phyloP scores from a whole-genome alignment of 495 filamentous ascomycete genomes.

The Xylona heveae region DNA sequence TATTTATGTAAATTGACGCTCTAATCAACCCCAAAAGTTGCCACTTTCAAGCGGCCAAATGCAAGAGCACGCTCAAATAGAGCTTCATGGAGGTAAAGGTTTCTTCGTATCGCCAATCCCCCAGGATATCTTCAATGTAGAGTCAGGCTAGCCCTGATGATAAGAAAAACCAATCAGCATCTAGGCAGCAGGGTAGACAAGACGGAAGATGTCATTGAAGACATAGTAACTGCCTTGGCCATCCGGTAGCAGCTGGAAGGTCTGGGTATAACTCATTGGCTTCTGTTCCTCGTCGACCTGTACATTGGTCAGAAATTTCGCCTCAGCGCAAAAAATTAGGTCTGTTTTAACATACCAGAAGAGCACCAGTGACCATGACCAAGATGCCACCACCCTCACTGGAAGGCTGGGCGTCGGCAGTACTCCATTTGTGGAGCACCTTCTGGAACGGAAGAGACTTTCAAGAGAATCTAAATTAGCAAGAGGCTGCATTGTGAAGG shows the following conservation, averaged over 20 bases:
- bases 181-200: constrained; percentile 44
- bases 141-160: no score
- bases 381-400: constrained; percentile 40
- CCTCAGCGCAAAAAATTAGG: background rate
- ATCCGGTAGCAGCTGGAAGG: constrained; percentile 61
- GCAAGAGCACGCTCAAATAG: no score
- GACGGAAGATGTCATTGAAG: constrained; percentile 79
- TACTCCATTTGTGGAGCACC: constrained; percentile 45
- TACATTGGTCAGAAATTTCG: constrained; percentile 1
- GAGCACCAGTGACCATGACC: constrained; percentile 65
- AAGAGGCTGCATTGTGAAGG: background rate
- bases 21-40: no score
- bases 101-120: no score
- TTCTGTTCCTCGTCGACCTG: constrained; percentile 65
- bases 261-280: constrained; percentile 71
- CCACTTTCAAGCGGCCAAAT: no score
- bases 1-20: no score
- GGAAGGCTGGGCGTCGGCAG: constrained; percentile 58
- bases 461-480: background rate
- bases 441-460: constrained; percentile 50
- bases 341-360: constrained; percentile 35
- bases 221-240: constrained; percentile 53
- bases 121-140: no score
- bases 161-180: no score
- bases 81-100: no score